Evolutionary conservation across 2,329 filamentous ascomycete genomes (phyloP).

Genomic region (Colletotrichum karsti): DNA sequence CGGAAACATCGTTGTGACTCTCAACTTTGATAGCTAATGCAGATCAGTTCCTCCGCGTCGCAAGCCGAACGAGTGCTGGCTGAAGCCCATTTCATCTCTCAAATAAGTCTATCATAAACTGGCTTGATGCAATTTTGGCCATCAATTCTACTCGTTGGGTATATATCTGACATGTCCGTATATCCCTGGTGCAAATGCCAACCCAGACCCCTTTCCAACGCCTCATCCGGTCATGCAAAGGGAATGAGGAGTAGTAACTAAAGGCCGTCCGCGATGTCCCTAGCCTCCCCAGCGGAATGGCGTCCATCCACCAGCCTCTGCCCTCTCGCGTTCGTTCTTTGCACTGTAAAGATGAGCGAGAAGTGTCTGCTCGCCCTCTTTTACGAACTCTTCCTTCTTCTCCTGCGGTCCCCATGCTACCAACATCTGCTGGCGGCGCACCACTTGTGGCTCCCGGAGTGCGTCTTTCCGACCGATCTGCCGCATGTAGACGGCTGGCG

Average conservation of each 20-base stretch:
- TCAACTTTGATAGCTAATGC: no score
- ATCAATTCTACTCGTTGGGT: not conserved
- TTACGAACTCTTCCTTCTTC: slow-evolving; percentile 37
- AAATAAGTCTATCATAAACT: not conserved
- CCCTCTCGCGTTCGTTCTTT: slow-evolving; percentile 30
- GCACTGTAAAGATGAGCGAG: slow-evolving; percentile 37
- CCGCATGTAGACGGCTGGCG: slow-evolving; percentile 46
- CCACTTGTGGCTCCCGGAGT: slow-evolving; percentile 41
- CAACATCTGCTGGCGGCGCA: slow-evolving; percentile 47
- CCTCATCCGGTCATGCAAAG: not conserved
- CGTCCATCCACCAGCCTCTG: slow-evolving; percentile 22
- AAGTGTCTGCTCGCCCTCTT: slow-evolving; percentile 39
- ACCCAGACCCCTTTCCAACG: not conserved
- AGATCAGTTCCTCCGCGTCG: no score
- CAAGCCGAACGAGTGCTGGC: no score
- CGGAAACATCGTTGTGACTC: no score
- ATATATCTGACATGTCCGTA: not conserved
- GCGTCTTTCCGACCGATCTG: slow-evolving; percentile 43
- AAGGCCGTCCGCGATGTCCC: not conserved
- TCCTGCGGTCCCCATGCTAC: slow-evolving; percentile 48
- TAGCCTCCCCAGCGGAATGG: slow-evolving; percentile 24
- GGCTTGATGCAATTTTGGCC: not conserved
- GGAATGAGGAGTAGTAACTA: no score
- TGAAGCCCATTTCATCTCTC: no score
- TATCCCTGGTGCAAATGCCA: not conserved